A percentile compares a stretch with the other conserved stretches of the same genome.
These are phyloP conservation scores for Saturnispora dispora DNA, from an alignment of 805 yeast genomes.

Conservation along the genomic window DNA sequence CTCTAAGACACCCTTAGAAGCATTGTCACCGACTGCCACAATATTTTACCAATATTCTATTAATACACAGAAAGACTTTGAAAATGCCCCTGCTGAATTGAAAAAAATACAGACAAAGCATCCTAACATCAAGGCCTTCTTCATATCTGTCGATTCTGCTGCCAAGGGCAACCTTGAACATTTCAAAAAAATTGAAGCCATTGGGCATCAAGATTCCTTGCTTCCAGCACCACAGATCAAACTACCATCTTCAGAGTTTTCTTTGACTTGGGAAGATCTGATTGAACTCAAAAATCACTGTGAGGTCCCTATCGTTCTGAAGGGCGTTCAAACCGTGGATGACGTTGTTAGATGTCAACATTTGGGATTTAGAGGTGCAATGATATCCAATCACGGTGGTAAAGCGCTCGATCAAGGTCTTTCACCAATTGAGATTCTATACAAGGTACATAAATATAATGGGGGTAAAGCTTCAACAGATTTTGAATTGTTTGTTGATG, in stretches of 20 bases:
- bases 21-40: conserved; percentile 53
- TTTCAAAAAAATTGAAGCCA: conserved; percentile 68
- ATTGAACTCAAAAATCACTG: conserved; percentile 39
- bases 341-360: conserved; percentile 54
- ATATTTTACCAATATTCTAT: conserved; percentile 84
- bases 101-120: conserved; percentile 14
- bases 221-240: conserved; percentile 11
- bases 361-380: conserved; percentile 52
- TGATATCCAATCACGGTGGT: conserved; percentile 70
- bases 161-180: conserved; percentile 75
- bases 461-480: conserved; percentile 31
- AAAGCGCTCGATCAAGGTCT: conserved; percentile 56
- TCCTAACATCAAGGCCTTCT: conserved; percentile 59
- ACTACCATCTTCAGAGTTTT: conserved; percentile 4
- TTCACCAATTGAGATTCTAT: conserved; percentile 54
- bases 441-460: conserved; percentile 36
- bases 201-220: conserved; percentile 29
- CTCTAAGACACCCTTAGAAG: conserved; percentile 74
- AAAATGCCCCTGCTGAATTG: conserved; percentile 31
- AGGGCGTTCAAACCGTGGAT: conserved; percentile 61
- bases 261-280: conserved; percentile 52
- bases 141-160: conserved; percentile 82
- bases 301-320: conserved; percentile 40
- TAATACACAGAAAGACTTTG: conserved; percentile 49
- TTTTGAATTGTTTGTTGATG: conserved; percentile 43